Percentiles rank a stretch among this genome's conserved stretches.
Evolutionary conservation across 306 rosid species (phyloP).

Genomic region (Rosa multiflora): DNA sequence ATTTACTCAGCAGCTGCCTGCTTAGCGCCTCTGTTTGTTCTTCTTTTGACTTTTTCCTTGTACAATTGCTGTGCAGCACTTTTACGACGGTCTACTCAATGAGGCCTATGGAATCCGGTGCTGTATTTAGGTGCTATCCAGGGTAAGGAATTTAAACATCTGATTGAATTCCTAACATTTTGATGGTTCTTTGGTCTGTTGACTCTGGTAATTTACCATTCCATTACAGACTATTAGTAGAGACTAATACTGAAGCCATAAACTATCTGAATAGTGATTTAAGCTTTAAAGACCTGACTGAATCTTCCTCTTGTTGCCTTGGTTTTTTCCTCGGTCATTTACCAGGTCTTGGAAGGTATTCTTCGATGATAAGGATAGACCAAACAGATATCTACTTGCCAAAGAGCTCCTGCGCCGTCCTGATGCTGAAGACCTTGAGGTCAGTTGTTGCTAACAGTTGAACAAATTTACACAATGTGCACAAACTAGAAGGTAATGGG

Average conservation of each 20-base stretch:
- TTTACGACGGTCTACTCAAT: slow-evolving; percentile 79
- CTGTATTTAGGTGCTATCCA: slow-evolving; percentile 89
- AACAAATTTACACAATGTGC: not conserved
- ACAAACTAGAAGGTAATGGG: not conserved
- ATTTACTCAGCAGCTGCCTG: not conserved
- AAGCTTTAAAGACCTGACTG: not conserved
- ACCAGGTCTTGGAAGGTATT: slow-evolving; percentile 91
- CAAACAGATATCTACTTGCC: slow-evolving; percentile 83
- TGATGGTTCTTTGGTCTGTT: not conserved
- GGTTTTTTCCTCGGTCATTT: slow-evolving; percentile 21
- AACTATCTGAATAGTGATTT: not conserved
- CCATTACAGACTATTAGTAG: not conserved
- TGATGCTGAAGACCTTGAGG: slow-evolving; percentile 87
- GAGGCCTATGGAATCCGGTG: slow-evolving; percentile 92
- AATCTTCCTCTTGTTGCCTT: slow-evolving; percentile 11
- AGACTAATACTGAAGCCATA: not conserved
- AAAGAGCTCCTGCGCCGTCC: slow-evolving; percentile 76
- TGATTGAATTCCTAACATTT: not conserved
- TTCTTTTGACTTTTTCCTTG: not conserved
- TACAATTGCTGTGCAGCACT: slow-evolving; percentile 50
- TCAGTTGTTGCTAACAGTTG: slow-evolving; percentile 33
- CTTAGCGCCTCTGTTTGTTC: too few species aligned
- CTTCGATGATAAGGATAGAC: slow-evolving; percentile 85
- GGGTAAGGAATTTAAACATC: slow-evolving; percentile 51
- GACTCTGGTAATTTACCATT: not conserved